Evolutionary conservation across 331 rosid species (phyloP).

Genomic region (Quercus tomentella): DNA sequence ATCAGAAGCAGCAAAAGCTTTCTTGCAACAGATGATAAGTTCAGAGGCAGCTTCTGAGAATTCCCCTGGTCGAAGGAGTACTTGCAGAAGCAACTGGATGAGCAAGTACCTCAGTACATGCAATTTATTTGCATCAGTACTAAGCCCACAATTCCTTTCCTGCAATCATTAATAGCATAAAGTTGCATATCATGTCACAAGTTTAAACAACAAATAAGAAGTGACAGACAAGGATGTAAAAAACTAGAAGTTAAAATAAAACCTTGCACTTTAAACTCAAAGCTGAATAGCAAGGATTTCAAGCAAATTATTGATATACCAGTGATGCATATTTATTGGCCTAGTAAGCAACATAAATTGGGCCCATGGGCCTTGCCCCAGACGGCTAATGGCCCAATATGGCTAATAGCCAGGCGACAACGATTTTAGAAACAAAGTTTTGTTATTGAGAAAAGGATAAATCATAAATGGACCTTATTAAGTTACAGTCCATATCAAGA

Average conservation of each 20-base stretch:
- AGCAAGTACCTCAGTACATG: conserved; percentile 83
- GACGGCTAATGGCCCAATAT: neutral
- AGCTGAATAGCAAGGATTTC: neutral
- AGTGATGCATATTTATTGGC: neutral
- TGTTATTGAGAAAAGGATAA: neutral
- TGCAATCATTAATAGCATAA: conserved; percentile 27
- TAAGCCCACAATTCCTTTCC: conserved; percentile 58
- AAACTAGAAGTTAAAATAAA: neutral
- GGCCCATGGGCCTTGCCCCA: neutral
- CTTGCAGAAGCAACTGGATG: conserved; percentile 83
- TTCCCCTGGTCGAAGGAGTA: conserved; percentile 80
- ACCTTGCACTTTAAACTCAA: neutral
- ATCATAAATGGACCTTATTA: neutral
- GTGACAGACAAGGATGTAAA: neutral
- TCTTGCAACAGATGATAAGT: conserved; percentile 75
- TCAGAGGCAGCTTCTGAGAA: conserved; percentile 83
- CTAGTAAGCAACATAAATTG: neutral
- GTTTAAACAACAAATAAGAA: neutral
- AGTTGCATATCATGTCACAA: neutral
- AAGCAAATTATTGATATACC: neutral
- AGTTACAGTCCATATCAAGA: neutral
- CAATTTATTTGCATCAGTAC: conserved; percentile 50
- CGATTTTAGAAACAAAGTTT: neutral
- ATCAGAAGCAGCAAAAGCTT: conserved; percentile 58
- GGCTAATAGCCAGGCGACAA: too few relatives aligned